Base-by-base conservation (phyloP, 768 basidiomycete genomes). In the Boletus rufocinnamomeus region DNA sequence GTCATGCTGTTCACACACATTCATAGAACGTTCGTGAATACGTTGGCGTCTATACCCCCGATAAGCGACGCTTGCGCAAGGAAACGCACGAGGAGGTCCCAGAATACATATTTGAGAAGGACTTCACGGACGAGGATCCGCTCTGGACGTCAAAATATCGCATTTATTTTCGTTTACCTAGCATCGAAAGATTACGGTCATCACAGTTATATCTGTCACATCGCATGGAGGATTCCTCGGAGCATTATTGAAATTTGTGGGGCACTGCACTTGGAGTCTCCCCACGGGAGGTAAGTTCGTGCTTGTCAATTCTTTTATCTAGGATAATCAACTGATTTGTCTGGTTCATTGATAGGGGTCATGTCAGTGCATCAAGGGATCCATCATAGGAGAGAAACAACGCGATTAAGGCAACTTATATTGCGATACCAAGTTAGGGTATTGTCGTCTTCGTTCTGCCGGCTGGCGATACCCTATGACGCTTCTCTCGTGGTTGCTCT, bases 1-100 rank as follows among this genome's bases (percentile, higher is more conserved):
- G 3, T 8, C 28, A 23, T 52, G 49, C 4, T 17, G n/a, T 28
- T 23, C n/a, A 35, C 23, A 23, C 28, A 17, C 32, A 13, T 21
- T 32, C 46, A 23, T 19, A 89, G 87, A 79, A 87, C 59, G 79
- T 83, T 46, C 81, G 87, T 41, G 88, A 89, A 70, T 77, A 28
- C 9, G 2, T 79, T 53, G 87, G 87, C 0, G 75, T 80, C 5
- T 86, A 87, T 63, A 88, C 86, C 1, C 89, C 86, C 63, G 88
- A 90, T 69, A 79, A 80, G 57, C 80, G 86, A 19, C 74, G 74
- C 17, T 73, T 80, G 0, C 72, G 73, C 23, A 73, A 79, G 0
- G 75, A 79, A 52, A 84, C 21, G n/a, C 37, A 49, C 30, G n/a
- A 23, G 14, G 35, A 37, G 10, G 89, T 61, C 61, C 81, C 83